Percentiles rank a stretch among this genome's conserved stretches.
These are phyloP conservation scores for Pneumocystis jirovecii DNA, from an alignment of 1,139 yeast genomes.

Conservation along the genomic window DNA sequence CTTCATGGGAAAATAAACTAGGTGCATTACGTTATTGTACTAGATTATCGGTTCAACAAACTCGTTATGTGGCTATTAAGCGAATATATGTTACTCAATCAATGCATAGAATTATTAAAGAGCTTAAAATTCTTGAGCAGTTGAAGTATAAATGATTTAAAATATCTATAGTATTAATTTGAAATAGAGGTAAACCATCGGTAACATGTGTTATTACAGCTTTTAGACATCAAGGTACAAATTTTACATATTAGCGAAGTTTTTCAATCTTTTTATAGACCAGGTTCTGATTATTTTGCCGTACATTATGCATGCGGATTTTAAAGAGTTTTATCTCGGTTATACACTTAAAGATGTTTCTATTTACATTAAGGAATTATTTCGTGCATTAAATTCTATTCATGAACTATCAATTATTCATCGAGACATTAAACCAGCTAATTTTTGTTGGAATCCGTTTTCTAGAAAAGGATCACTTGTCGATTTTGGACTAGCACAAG, in stretches of 20 bases:
- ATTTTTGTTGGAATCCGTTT: conserved; percentile 63
- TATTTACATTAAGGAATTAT: conserved; percentile 33
- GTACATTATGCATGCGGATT: conserved; percentile 10
- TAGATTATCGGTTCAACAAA: background rate
- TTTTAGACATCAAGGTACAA: background rate
- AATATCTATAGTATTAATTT: background rate
- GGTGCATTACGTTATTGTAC: background rate
- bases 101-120: conserved; percentile 7
- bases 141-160: background rate
- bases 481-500: conserved; percentile 80
- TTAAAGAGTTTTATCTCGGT: conserved; percentile 8
- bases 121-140: conserved; percentile 8
- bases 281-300: background rate
- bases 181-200: background rate
- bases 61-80: conserved; percentile 10
- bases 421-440: conserved; percentile 68
- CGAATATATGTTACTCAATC: conserved; percentile 11
- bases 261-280: background rate
- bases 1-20: background rate
- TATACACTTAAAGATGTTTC: conserved; percentile 9
- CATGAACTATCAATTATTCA: conserved; percentile 66
- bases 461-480: conserved; percentile 67
- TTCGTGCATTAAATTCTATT: conserved; percentile 58
- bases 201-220: background rate
- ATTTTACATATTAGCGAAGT: background rate